These are phyloP conservation scores for Candida xyloterini DNA, from an alignment of 805 yeast genomes.

Conservation along the genomic window DNA sequence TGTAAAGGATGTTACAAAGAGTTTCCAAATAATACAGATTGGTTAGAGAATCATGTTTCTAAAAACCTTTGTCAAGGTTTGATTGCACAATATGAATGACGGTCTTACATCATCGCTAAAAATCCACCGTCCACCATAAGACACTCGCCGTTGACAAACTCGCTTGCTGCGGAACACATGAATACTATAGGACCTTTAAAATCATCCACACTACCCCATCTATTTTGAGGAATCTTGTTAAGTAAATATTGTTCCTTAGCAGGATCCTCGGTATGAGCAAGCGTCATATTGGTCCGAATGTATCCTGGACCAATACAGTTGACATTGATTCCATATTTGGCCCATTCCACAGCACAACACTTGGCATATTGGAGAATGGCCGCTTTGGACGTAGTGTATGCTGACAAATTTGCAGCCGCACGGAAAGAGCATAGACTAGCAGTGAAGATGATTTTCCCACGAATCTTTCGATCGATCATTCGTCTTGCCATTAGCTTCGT, in stretches of 20 bases:
- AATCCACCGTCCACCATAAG: conserved; percentile 57
- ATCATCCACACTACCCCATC: conserved; percentile 50
- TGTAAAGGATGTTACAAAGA: conserved; percentile 55
- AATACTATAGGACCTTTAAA: conserved; percentile 43
- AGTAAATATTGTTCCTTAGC: conserved; percentile 29
- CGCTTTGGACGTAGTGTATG: conserved; percentile 43
- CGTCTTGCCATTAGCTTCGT: conserved; percentile 38
- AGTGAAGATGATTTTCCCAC: conserved; percentile 42
- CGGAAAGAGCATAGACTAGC: conserved; percentile 41
- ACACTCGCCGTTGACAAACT: conserved; percentile 51
- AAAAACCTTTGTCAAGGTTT: conserved; percentile 44
- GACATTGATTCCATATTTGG: conserved; percentile 41
- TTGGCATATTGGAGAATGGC: conserved; percentile 37
- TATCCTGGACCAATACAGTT: conserved; percentile 52
- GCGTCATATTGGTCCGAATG: conserved; percentile 45
- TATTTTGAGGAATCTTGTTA: conserved; percentile 41
- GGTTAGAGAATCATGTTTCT: conserved; percentile 51
- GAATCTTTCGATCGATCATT: conserved; percentile 31
- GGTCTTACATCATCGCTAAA: conserved; percentile 27
- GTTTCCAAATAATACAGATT: conserved; percentile 46
- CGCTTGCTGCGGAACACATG: conserved; percentile 48
- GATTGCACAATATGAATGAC: conserved; percentile 20
- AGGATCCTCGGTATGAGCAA: conserved; percentile 27
- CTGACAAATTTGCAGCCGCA: conserved; percentile 38
- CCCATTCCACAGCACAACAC: conserved; percentile 44